phyloP scores from a whole-genome alignment of 768 basidiomycete genomes.

The Exsudoporus frostii region DNA sequence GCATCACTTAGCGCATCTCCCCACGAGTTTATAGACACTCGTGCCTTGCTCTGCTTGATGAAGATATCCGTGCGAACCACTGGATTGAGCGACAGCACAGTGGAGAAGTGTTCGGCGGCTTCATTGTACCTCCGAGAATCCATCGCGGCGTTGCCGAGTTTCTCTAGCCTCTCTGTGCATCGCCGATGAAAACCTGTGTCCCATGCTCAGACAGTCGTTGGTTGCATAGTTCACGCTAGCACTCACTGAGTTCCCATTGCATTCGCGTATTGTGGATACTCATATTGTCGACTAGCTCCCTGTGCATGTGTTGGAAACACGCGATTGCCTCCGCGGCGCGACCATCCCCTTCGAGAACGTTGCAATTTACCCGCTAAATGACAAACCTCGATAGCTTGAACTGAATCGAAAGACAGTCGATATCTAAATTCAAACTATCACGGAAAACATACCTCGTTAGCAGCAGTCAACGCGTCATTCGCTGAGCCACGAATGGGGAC shows the following conservation, averaged over 20 bases:
- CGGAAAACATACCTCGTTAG: not conserved
- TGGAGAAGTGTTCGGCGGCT: not conserved
- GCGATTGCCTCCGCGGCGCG: not conserved
- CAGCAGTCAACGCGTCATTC: not conserved
- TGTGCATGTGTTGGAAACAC: constrained; percentile 1
- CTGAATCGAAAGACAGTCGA: not conserved
- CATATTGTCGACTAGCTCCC: not conserved
- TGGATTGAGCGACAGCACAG: not conserved
- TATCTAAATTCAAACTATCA: too few relatives aligned
- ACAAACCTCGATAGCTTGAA: not conserved
- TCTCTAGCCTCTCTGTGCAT: not conserved
- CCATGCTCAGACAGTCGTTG: not conserved
- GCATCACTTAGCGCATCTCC: not conserved
- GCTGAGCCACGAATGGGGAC: not conserved
- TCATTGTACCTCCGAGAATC: not conserved
- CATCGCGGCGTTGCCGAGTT: not conserved
- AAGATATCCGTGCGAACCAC: not conserved
- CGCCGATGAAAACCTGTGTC: not conserved
- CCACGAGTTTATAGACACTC: not conserved
- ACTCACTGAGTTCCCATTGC: not conserved
- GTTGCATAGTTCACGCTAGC: not conserved
- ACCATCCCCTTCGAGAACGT: not conserved
- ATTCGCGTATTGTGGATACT: not conserved
- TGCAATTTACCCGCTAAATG: not conserved
- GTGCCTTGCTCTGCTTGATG: constrained; percentile 1